Percentiles rank a stretch among this genome's conserved stretches.
Evolutionary conservation across 83 land plant genomes (phyloP).

Genomic region (Picea abies): DNA sequence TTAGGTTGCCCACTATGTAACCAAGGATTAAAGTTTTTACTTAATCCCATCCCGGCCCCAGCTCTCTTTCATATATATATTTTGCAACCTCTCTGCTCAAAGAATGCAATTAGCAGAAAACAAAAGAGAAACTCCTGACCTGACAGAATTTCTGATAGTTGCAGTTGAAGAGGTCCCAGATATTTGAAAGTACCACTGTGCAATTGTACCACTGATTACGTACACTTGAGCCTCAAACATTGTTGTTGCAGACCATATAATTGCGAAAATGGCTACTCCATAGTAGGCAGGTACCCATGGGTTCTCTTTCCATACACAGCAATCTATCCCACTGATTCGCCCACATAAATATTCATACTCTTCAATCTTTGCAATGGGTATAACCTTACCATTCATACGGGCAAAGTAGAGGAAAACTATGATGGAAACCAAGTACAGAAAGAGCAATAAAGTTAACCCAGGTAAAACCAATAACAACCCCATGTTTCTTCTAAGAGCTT

Average conservation of each 20-base stretch:
- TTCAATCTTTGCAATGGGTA: slow-evolving; percentile 26
- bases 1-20: no score
- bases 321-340: slow-evolving; percentile 25
- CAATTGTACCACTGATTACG: slow-evolving; percentile 43
- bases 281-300: slow-evolving; percentile 47
- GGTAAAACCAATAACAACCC: slow-evolving; percentile 42
- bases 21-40: no score
- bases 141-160: slow-evolving; percentile 26
- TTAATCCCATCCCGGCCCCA: no score
- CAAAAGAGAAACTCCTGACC: slow-evolving; percentile 27
- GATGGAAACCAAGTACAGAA: slow-evolving; percentile 29
- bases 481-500: slow-evolving; percentile 45
- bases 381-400: slow-evolving; percentile 43
- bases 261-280: slow-evolving; percentile 34
- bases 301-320: slow-evolving; percentile 48
- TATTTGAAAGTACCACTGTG: slow-evolving; percentile 54
- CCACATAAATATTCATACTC: slow-evolving; percentile 24
- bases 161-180: slow-evolving; percentile 15
- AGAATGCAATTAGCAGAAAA: neutral
- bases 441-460: slow-evolving; percentile 27
- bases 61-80: neutral
- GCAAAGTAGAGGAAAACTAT: slow-evolving; percentile 38
- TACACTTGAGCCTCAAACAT: slow-evolving; percentile 40
- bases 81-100: neutral
- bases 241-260: slow-evolving; percentile 40